These are phyloP conservation scores for Xylariaceae sp. DNA, from an alignment of 2,329 filamentous ascomycete species.

Conservation along the genomic window DNA sequence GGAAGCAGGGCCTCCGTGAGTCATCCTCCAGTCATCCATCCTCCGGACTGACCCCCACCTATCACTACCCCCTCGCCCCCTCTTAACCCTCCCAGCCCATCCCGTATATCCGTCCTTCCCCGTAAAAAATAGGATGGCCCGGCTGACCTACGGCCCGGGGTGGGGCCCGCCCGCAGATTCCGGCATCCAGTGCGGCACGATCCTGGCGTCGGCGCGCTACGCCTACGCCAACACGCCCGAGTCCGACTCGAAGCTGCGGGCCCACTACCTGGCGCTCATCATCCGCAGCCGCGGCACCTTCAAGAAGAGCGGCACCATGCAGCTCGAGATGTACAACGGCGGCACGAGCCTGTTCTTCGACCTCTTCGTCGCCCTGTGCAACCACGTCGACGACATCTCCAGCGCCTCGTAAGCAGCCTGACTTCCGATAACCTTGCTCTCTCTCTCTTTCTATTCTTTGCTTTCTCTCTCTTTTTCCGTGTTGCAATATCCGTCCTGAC, in stretches of 20 bases:
- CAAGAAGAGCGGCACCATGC: constrained; percentile 91
- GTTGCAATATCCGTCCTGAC: too few species aligned
- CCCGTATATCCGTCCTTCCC: not conserved
- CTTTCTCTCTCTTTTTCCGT: too few species aligned
- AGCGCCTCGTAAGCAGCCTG: constrained; percentile 50
- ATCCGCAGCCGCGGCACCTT: constrained; percentile 82
- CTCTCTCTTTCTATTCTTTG: too few species aligned
- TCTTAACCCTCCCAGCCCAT: constrained; percentile 5
- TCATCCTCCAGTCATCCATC: too few species aligned
- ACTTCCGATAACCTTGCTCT: too few species aligned
- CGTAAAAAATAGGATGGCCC: too few species aligned
- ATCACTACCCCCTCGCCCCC: not conserved
- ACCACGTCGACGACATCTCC: constrained; percentile 71
- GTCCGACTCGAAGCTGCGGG: constrained; percentile 80
- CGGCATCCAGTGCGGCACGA: constrained; percentile 76
- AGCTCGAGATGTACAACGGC: constrained; percentile 85
- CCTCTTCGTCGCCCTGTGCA: constrained; percentile 85
- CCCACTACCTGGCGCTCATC: constrained; percentile 87
- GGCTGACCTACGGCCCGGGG: too few species aligned
- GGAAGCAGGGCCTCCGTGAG: constrained; percentile 80
- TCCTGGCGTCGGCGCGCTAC: constrained; percentile 78
- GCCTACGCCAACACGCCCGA: constrained; percentile 86
- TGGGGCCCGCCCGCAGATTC: constrained; percentile 44
- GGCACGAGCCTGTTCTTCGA: constrained; percentile 84
- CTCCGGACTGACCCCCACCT: too few species aligned